Percentiles rank a stretch among this genome's conserved stretches.
These are phyloP conservation scores for Fusarium sp. DNA, from an alignment of 2,329 filamentous ascomycete species.

Conservation along the genomic window DNA sequence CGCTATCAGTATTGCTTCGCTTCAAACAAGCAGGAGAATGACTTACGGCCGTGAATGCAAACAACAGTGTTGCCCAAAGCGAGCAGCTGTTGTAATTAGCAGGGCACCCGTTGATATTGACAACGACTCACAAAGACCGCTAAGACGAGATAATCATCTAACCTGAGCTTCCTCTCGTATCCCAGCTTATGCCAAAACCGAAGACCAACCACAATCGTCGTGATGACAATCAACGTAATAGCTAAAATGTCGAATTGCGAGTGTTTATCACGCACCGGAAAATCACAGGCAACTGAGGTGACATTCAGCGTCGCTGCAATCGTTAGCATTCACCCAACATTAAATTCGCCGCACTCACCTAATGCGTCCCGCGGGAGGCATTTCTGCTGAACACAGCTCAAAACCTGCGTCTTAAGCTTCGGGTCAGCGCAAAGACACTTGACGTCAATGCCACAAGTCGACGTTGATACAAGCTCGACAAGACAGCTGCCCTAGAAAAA, in stretches of 20 bases:
- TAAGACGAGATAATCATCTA: not conserved
- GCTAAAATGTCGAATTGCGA: not conserved
- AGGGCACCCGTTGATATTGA: rapidly evolving
- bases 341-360: not conserved
- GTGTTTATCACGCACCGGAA: slow-evolving; percentile 1
- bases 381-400: not conserved
- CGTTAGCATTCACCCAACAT: not conserved
- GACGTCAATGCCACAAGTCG: slow-evolving; percentile 2
- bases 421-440: slow-evolving; percentile 9
- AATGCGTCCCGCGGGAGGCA: not conserved
- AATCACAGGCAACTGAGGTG: not conserved
- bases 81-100: not conserved
- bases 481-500: not conserved
- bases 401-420: not conserved
- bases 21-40: rapidly evolving
- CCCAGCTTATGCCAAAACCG: not conserved
- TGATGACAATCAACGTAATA: not conserved
- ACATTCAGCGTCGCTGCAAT: not conserved
- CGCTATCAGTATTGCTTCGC: not conserved
- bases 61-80: not conserved
- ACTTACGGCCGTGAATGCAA: not conserved
- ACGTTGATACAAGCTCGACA: not conserved
- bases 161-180: not conserved
- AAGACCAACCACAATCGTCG: not conserved
- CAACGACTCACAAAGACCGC: not conserved